These are phyloP conservation scores for Rubus parviflorus DNA, from an alignment of 306 rosid genomes.

Conservation along the genomic window DNA sequence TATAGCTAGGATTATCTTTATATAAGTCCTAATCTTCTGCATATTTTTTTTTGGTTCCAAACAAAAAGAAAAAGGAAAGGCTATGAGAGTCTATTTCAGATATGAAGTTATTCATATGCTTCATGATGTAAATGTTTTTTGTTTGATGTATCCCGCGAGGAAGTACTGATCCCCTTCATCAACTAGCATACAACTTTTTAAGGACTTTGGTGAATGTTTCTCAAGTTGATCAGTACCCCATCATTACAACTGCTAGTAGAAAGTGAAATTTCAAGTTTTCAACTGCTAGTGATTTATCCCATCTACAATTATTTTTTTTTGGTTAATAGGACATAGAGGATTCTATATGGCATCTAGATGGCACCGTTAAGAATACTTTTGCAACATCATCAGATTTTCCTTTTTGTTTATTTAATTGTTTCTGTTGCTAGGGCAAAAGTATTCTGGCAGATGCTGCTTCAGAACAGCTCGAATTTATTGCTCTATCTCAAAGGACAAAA, in stretches of 20 bases:
- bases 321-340: not conserved
- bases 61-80: not conserved
- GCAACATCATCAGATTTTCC: not conserved
- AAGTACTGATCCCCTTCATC: not conserved
- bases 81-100: not conserved
- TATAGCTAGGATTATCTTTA: not conserved
- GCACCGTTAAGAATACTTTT: not conserved
- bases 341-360: not conserved
- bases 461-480: conserved; percentile 34
- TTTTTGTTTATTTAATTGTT: not conserved
- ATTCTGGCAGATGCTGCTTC: conserved; percentile 33
- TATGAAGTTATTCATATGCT: not conserved
- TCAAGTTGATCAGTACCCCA: not conserved
- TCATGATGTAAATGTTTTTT: not conserved
- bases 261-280: not conserved
- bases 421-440: conserved; percentile 19
- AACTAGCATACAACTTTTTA: not conserved
- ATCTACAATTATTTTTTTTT: not conserved
- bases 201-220: not conserved
- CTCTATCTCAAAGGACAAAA: conserved; percentile 31
- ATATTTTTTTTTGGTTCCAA: not conserved
- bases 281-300: not conserved
- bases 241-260: not conserved
- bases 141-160: not conserved
- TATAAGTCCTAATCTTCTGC: not conserved